Conservation (phyloP, 108 stramenopile species). For the Skeletonema menzelii region DNA sequence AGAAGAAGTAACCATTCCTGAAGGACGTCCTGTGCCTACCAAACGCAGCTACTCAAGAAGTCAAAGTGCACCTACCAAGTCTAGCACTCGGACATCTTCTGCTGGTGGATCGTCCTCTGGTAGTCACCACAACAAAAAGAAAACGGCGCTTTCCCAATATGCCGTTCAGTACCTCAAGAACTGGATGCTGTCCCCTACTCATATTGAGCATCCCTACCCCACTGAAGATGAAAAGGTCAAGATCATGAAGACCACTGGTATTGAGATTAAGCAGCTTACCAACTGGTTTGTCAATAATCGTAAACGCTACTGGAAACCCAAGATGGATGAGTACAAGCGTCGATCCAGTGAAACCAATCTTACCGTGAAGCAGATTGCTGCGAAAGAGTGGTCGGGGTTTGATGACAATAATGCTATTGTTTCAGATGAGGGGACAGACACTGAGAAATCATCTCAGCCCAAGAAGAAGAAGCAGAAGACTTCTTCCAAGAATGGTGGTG, state of each 20-base stretch:
- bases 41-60: slow-evolving; percentile 2
- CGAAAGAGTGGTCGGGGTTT: background rate
- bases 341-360: slow-evolving; percentile 1
- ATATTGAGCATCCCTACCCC: slow-evolving; percentile 60
- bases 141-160: slow-evolving; percentile 31
- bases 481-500: slow-evolving; percentile 2
- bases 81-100: background rate
- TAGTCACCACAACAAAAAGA: slow-evolving; percentile 17
- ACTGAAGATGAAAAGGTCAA: slow-evolving; percentile 47
- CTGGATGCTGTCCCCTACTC: slow-evolving; percentile 49
- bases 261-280: slow-evolving; percentile 54
- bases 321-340: slow-evolving; percentile 36
- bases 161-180: slow-evolving; percentile 53
- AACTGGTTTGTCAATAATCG: slow-evolving; percentile 64
- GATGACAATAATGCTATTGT: slow-evolving; percentile 6
- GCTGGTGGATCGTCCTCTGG: background rate
- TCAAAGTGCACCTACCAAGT: background rate
- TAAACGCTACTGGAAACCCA: slow-evolving; percentile 57
- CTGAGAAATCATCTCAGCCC: background rate
- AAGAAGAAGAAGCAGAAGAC: background rate
- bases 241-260: slow-evolving; percentile 47
- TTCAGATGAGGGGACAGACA: slow-evolving; percentile 7
- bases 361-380: background rate
- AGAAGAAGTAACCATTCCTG: slow-evolving; percentile 2
- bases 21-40: slow-evolving; percentile 1